Base-by-base conservation (phyloP, 805 yeast species). In the Kregervanrija delftensis region DNA sequence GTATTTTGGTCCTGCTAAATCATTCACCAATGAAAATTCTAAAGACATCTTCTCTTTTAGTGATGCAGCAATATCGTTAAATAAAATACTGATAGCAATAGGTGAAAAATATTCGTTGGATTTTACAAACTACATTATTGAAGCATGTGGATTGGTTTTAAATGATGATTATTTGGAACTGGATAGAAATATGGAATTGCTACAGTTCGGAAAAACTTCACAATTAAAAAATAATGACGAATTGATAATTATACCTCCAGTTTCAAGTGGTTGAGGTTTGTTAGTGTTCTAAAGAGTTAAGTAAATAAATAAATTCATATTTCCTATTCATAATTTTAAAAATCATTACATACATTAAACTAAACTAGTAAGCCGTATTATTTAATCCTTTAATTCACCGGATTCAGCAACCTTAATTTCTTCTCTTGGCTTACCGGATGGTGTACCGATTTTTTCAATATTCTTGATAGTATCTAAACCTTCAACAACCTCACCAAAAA, bases 401-500 rank as follows among this genome's bases (percentile, higher is more conserved):
- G 74, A 71, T 52, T 73, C 75, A 57, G 71, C 74, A 52, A 76
- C 72, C 58, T 72, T 68, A 49, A 82, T 68, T 52, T 69, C 73
- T 50, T 71, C 66, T 42, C 53, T 59, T 55, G 77, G 67, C 52
- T 69, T 60, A 57, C 82, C 78, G 38, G 71, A 63, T 54, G 63
- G 60, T 43, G 79, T 64, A 49, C 81, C 82, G 46, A 72, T 64
- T 59, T 71, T 63, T 76, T 90, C 96, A 59, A 89, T 76, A 72
- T 79, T 81, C 84, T 83, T 82, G 67, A 90, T 87, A 56, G 87
- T 71, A 59, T 89, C 96, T 63, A 73, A 67, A 56, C 97, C 97
- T 49, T 85, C 95, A 51, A 74, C 64, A 52, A 88, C 88, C 72
- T 89, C 95, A 61, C 97, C 97, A 61, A 90, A 90, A 49, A 90